A percentile compares a stretch with the other conserved stretches of the same genome.
Conservation (phyloP, 2,329 filamentous ascomycete species). For the Clonostachys sp. region DNA sequence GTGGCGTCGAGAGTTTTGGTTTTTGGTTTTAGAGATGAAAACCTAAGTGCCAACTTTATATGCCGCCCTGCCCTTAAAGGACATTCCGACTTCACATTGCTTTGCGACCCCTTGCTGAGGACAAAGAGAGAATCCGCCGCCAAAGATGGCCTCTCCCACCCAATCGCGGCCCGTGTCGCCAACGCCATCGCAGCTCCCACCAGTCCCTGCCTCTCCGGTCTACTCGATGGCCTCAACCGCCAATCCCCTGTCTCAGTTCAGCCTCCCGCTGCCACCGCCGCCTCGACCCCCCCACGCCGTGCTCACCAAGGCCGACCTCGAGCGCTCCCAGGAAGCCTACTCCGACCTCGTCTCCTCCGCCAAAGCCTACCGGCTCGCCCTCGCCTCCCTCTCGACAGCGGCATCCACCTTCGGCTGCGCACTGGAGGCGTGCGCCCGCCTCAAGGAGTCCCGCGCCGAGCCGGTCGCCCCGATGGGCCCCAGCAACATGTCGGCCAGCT, state of each 20-base stretch:
- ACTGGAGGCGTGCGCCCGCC: conserved; percentile 62
- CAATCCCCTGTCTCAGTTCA: conserved; percentile 54
- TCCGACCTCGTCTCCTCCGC: conserved; percentile 56
- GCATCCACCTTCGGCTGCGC: conserved; percentile 61
- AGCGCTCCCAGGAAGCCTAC: conserved; percentile 58
- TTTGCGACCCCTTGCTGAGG: too few species aligned
- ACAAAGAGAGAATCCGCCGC: conserved; percentile 2
- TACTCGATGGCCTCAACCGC: conserved; percentile 61
- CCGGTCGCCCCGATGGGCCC: conserved; percentile 31
- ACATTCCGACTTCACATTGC: too few species aligned
- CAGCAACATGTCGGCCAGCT: conserved; percentile 38
- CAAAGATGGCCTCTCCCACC: conserved; percentile 22
- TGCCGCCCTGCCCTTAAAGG: too few species aligned
- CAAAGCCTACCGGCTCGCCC: conserved; percentile 59
- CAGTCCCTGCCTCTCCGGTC: conserved; percentile 58
- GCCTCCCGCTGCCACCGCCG: conserved; percentile 56
- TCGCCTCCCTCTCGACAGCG: conserved; percentile 54
- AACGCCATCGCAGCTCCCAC: conserved; percentile 51
- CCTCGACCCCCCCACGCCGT: conserved; percentile 53
- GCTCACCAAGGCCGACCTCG: conserved; percentile 59
- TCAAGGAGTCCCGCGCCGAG: conserved; percentile 63
- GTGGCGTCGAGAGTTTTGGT: too few species aligned
- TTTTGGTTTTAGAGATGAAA: too few species aligned
- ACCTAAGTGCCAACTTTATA: too few species aligned
- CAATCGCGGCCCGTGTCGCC: conserved; percentile 37